Conservation (phyloP, 495 filamentous ascomycete species). For the Bathelium albidoporum region DNA sequence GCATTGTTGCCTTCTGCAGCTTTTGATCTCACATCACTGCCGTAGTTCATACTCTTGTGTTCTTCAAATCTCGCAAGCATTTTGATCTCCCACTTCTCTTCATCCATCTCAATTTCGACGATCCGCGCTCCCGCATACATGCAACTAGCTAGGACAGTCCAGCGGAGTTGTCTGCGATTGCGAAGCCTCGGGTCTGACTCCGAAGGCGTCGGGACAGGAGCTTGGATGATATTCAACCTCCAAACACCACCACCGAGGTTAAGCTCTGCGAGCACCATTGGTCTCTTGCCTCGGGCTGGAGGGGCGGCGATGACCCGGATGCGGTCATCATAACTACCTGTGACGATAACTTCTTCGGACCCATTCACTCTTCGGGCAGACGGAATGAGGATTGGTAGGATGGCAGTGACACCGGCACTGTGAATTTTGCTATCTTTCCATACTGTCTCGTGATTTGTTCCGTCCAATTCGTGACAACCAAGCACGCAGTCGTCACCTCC, state of each 20-base stretch:
- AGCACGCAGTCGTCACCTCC: conserved; percentile 56
- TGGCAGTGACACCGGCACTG: conserved; percentile 77
- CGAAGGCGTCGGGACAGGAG: not conserved
- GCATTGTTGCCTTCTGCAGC: conserved; percentile 10
- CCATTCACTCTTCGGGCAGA: not conserved
- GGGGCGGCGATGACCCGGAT: conserved; percentile 46
- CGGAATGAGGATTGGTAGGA: conserved; percentile 51
- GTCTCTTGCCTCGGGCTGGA: not conserved
- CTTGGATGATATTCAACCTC: conserved; percentile 52
- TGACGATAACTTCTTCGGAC: conserved; percentile 49
- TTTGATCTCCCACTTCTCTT: conserved; percentile 48
- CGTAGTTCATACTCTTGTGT: conserved; percentile 95
- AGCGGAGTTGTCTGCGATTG: conserved; percentile 12
- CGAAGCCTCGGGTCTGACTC: not conserved
- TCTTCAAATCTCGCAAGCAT: conserved; percentile 69
- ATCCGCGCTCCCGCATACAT: conserved; percentile 82
- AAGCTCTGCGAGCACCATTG: conserved; percentile 48
- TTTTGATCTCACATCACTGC: conserved; percentile 56
- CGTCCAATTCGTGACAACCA: conserved; percentile 19
- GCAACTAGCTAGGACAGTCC: conserved; percentile 66
- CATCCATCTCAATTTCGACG: conserved; percentile 29
- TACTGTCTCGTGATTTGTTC: conserved; percentile 11
- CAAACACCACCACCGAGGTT: conserved; percentile 82
- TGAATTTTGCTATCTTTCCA: conserved; percentile 47
- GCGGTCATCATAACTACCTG: conserved; percentile 86